Evolutionary conservation across 257 asterid genomes (phyloP).

Genomic region (Petunia axillaris): DNA sequence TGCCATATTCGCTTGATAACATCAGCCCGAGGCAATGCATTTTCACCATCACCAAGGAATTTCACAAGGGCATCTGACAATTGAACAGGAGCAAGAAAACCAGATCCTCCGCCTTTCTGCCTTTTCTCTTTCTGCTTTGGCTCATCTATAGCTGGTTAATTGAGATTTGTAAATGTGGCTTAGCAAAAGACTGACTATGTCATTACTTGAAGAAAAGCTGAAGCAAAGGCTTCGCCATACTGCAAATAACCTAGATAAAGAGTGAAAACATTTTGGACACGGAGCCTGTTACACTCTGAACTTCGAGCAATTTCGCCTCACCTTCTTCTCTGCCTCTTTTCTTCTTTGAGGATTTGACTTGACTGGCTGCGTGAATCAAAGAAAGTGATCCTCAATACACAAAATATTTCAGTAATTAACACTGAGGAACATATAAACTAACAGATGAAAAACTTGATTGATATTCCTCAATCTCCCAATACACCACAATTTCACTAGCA

Average conservation of each 20-base stretch:
- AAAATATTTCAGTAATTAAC: neutral
- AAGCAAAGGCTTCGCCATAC: slow-evolving; percentile 20
- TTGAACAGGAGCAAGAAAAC: slow-evolving; percentile 42
- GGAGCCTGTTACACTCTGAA: neutral
- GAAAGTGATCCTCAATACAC: neutral
- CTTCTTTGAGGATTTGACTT: slow-evolving; percentile 34
- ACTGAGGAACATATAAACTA: too few species aligned
- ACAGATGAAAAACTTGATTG: too few species aligned
- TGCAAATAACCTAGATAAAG: slow-evolving; percentile 12
- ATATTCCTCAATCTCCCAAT: too few species aligned
- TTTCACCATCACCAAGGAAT: slow-evolving; percentile 45
- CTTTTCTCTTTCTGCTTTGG: slow-evolving; percentile 40
- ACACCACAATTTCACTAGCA: neutral
- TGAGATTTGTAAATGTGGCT: slow-evolving; percentile 14
- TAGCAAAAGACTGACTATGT: slow-evolving; percentile 17
- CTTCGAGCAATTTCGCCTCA: slow-evolving; percentile 25
- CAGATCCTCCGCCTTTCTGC: slow-evolving; percentile 36
- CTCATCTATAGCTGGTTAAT: slow-evolving; percentile 33
- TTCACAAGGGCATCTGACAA: slow-evolving; percentile 43
- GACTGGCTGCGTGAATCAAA: slow-evolving; percentile 32
- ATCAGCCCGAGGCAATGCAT: slow-evolving; percentile 39
- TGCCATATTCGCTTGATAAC: slow-evolving; percentile 51
- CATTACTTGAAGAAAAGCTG: slow-evolving; percentile 14
- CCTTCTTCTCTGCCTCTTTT: slow-evolving; percentile 42
- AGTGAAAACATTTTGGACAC: neutral